Conservation (phyloP, 306 rosid genomes). For the Trichosanthes cucumerina region DNA sequence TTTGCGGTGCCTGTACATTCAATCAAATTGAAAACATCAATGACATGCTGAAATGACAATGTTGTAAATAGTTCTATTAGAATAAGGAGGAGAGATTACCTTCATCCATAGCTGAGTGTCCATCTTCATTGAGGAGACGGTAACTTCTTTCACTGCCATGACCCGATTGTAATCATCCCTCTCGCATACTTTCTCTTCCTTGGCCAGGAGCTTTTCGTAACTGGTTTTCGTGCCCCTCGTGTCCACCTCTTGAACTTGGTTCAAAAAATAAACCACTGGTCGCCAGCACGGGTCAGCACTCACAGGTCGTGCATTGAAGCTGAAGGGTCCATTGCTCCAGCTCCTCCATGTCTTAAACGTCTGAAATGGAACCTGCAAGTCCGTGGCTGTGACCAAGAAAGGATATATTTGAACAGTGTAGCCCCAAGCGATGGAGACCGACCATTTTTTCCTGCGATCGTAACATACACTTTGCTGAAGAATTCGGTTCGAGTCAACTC, state of each 20-base stretch:
- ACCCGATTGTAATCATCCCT: conserved; percentile 11
- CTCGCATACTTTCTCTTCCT: conserved; percentile 26
- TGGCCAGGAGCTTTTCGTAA: conserved; percentile 29
- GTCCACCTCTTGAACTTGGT: conserved; percentile 25
- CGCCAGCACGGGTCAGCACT: conserved; percentile 50
- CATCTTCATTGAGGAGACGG: conserved; percentile 57
- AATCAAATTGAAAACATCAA: not conserved
- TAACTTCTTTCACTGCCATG: conserved; percentile 28
- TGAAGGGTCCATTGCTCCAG: conserved; percentile 64
- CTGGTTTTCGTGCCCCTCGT: conserved; percentile 38
- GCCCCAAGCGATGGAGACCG: conserved; percentile 84
- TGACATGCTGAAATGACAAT: not conserved
- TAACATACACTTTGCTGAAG: conserved; percentile 71
- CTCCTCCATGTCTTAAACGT: conserved; percentile 85
- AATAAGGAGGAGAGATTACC: conserved; percentile 22
- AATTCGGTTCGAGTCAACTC: conserved; percentile 49
- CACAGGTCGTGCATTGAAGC: conserved; percentile 67
- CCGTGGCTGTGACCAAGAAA: conserved; percentile 35
- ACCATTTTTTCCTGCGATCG: conserved; percentile 46
- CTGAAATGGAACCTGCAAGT: conserved; percentile 52
- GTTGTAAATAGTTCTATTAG: not conserved
- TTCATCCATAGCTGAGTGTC: conserved; percentile 47
- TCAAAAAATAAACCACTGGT: conserved; percentile 48
- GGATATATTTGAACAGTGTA: conserved; percentile 65
- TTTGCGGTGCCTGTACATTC: conserved; percentile 44